These are phyloP conservation scores for Orbilia oligospora DNA, from an alignment of 2,329 filamentous ascomycete species.

Conservation along the genomic window DNA sequence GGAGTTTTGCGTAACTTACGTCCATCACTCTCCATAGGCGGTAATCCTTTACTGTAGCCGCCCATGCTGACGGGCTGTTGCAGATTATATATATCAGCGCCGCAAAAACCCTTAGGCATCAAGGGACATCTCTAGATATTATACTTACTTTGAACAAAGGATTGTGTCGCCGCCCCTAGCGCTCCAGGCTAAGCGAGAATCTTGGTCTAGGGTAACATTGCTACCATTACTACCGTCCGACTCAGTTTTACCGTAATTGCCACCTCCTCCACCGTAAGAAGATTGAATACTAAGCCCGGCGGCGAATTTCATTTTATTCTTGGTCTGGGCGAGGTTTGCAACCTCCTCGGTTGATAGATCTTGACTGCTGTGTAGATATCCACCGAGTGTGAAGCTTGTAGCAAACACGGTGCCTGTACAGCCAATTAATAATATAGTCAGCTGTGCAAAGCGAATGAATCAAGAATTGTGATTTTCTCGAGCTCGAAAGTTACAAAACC, in stretches of 20 bases:
- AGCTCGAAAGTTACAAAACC: no score
- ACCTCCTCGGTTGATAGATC: background rate
- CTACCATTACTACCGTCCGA: background rate
- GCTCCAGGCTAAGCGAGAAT: background rate
- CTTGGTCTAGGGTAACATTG: background rate
- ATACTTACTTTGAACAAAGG: background rate
- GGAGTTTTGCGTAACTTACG: background rate
- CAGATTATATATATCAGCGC: no score
- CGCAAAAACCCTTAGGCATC: no score
- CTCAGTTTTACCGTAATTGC: background rate
- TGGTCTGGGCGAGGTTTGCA: background rate
- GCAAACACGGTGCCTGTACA: background rate
- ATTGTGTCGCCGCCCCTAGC: background rate
- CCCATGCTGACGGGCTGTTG: background rate
- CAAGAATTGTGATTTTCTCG: no score
- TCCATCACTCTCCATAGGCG: background rate
- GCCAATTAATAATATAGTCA: no score
- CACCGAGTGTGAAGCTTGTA: background rate
- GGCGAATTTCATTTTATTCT: background rate
- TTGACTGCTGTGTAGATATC: background rate
- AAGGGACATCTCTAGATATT: background rate
- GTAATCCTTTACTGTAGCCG: background rate
- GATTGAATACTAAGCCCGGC: background rate
- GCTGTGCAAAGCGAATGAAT: no score
- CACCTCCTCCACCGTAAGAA: background rate